Base-by-base conservation (phyloP, 148 eudicot species). In the Pharnaceum exiguum region DNA sequence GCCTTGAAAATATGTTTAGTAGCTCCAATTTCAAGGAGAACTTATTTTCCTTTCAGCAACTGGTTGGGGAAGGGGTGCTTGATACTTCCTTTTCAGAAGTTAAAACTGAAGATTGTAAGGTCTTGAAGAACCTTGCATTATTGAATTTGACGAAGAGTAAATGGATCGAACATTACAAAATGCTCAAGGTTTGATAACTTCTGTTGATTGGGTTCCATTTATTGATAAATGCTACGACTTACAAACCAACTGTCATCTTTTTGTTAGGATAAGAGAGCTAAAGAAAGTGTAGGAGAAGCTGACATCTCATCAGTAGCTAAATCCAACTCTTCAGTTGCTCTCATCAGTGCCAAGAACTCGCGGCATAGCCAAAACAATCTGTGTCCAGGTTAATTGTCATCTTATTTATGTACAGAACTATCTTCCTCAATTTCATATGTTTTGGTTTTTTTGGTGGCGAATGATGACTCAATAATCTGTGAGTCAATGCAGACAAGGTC, bases 161-260 rank as follows among this genome's bases (percentile, higher is more conserved):
- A 68, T 88, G 90, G 98, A 82, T 93, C 59, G 96, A 88, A 69
- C 77, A 82, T 39, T 83, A 83, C 66, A 75, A 63, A 59, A 49
- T 51, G 27, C 79, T 85, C 53, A 79, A 88, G 99, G 99, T 88
- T 56, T 60, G 82, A 31, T 47, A n/a, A 16, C 5, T 19, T 55
- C 39, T 19, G 35, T 9, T 35, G 18, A 46, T 42, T 39, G 21
- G 21, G 31, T 49, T 37, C 32, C 44, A 7, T 6, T 21, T 48
- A 15, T 7, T 6, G 17, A 11, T 48, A 38, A 17, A 46, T 47
- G 62, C 24, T 12, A 16, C 24, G 16, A 36, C 24, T 16, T 18
- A 22, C 24, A 4, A 32, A 46, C 22, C 42, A 72, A 51, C 29
- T 67, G 55, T 5, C 37, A 49, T 48, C 50, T 53, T 48, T 73